Evolutionary conservation across 129 eudicot species (phyloP).

Genomic region (sunflower (Helianthus annuus)): HanXRQr2.0-SUNRISE NC_035435.2:161568676-161569175

Average conservation of each 20-base stretch:
- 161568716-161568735: constrained; percentile 92
- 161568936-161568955: constrained; percentile 71
- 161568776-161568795: constrained; percentile 85
- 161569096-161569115: background rate
- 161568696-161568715: constrained; percentile 82
- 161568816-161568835: background rate
- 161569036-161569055: background rate
- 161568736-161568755: constrained; percentile 85
- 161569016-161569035: constrained; percentile 99
- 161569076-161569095: background rate
- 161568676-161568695: background rate
- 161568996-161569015: constrained; percentile 92
- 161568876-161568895: constrained; percentile 1
- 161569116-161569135: background rate
- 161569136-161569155: background rate
- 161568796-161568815: constrained; percentile 44
- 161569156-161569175: background rate
- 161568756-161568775: constrained; percentile 96
- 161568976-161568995: constrained; percentile 98
- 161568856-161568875: background rate
- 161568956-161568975: constrained; percentile 91
- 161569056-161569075: background rate
- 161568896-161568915: constrained; percentile 8
- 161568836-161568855: background rate
- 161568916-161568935: constrained; percentile 38